A percentile compares a stretch with the other conserved stretches of the same genome.
phyloP scores from a whole-genome alignment of 768 basidiomycete species.

The Mycena epipterygia region DNA sequence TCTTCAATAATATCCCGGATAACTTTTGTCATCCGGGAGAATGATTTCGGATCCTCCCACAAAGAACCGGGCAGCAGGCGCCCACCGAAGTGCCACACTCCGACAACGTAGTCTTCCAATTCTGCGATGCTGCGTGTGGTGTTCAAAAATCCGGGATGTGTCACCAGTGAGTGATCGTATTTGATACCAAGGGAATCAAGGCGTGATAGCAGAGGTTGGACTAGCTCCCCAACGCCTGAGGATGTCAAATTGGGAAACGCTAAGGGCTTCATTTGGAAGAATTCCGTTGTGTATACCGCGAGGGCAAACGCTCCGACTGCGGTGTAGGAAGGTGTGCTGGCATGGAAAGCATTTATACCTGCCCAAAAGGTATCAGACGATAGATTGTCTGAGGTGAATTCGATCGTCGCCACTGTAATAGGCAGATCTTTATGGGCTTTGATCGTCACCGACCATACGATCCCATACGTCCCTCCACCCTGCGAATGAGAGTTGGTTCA shows the following conservation, averaged over 20 bases:
- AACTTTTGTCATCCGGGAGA: not conserved
- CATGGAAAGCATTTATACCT: constrained; percentile 7
- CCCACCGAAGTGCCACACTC: constrained; percentile 18
- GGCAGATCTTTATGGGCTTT: constrained; percentile 26
- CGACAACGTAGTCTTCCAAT: constrained; percentile 7
- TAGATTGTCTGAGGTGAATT: constrained; percentile 2
- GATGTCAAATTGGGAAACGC: not conserved
- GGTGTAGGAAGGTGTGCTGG: constrained; percentile 6
- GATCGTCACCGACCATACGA: constrained; percentile 32
- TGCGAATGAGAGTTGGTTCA: not conserved
- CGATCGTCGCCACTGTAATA: not conserved
- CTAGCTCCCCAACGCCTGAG: not conserved
- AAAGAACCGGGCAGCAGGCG: constrained; percentile 13
- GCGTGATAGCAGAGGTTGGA: not conserved
- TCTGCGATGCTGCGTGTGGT: not conserved
- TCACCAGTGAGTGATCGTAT: not conserved
- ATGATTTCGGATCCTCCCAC: not conserved
- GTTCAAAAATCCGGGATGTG: constrained; percentile 4
- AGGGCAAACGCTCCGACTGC: constrained; percentile 1
- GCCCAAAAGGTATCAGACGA: constrained; percentile 8
- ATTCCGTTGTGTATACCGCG: not conserved
- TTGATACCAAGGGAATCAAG: constrained; percentile 4
- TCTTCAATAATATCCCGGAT: constrained; percentile 20
- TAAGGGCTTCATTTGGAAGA: not conserved
- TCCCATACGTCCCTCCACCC: constrained; percentile 34